Evolutionary conservation across 2,329 filamentous ascomycete genomes (phyloP), one percentile per base, ranked within the genome.

Genomic region (Fusarium coicis): DNA sequence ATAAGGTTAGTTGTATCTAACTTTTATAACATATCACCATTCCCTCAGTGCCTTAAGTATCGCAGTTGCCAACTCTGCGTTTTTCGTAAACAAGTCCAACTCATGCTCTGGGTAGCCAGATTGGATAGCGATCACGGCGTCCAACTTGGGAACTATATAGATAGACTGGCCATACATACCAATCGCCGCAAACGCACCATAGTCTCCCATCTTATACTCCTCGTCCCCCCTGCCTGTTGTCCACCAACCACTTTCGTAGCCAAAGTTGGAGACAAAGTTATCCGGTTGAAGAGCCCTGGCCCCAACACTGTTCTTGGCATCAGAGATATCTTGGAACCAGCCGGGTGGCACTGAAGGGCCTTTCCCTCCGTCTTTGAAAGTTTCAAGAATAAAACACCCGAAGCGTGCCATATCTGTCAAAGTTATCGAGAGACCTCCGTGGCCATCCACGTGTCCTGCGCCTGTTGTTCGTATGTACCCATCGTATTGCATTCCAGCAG

Each of bases 171-270:
- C 71, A 44, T 73, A 73, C 71, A 73, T 73, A 1, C 71, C 71
- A 10, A 64, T 59, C 23, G 56, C 71, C 5, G 62, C 58, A 56
- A 73, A 73, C 2, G 46, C 32, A 11, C 58, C 55, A 18, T 74
- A 68, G 14, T 73, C 71, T 12, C 63, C 44, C 54, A 73, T 66
- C 1, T 15, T 44, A 6, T 66, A 66, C 19, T 59, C 67, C 4
- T 65, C 30, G 1, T 21, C 54, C 5, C 63, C 71, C 44, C 49
- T 57, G 1, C 42, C 63, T 42, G 71, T 70, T 5, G 71, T 73
- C 71, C 71, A 73, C 71, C 71, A 73, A 9, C 71, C 71, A 15
- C 54, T 74, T 36, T 74, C 71, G 10, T 74, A 73, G 2, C 71
- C 71, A 54, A 73, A 53, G 4, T 53, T 68, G 4, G 67, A 63